Evolutionary conservation across 164 flowering plant genomes (phyloP).

Genomic region (Aristolochia fimbriata): DNA sequence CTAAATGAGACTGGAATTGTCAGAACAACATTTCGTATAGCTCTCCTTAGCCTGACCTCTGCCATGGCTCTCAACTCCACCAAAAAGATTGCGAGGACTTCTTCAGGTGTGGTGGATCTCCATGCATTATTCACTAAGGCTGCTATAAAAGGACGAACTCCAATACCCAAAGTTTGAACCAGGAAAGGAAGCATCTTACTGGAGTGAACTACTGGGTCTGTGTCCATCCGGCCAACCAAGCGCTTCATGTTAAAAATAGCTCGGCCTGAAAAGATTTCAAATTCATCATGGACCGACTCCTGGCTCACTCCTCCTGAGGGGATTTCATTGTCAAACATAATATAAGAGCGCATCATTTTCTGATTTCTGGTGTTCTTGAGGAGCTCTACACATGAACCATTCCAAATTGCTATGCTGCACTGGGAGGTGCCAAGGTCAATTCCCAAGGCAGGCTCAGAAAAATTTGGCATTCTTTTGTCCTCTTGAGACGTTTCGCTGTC

Average conservation of each 20-base stretch:
- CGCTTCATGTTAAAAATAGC: conserved; percentile 89
- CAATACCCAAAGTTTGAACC: conserved; percentile 76
- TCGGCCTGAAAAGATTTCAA: conserved; percentile 70
- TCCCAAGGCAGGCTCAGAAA: conserved; percentile 71
- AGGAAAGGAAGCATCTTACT: conserved; percentile 75
- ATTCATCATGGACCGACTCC: conserved; percentile 38
- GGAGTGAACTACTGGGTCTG: conserved; percentile 80
- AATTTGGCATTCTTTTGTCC: conserved; percentile 36
- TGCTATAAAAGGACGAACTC: conserved; percentile 78
- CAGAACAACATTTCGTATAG: conserved; percentile 63
- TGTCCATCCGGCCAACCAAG: conserved; percentile 72
- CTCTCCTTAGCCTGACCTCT: conserved; percentile 45
- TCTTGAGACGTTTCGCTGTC: conserved; percentile 74
- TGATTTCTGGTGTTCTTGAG: conserved; percentile 63
- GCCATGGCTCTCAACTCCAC: conserved; percentile 73
- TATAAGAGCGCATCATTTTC: conserved; percentile 56
- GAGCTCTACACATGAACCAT: conserved; percentile 66
- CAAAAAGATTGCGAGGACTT: conserved; percentile 73
- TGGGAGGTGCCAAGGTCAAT: conserved; percentile 86
- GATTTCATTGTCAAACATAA: conserved; percentile 59
- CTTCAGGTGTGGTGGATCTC: conserved; percentile 90
- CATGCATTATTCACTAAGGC: conserved; percentile 78
- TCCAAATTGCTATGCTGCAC: conserved; percentile 84
- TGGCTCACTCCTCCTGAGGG: conserved; percentile 63
- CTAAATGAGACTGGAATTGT: conserved; percentile 82